A percentile compares a stretch with the other conserved stretches of the same genome.
These are phyloP conservation scores for Acanthamoeba culbertsoni DNA, from an alignment of 208 protist genomes.

Conservation along the genomic window DNA sequence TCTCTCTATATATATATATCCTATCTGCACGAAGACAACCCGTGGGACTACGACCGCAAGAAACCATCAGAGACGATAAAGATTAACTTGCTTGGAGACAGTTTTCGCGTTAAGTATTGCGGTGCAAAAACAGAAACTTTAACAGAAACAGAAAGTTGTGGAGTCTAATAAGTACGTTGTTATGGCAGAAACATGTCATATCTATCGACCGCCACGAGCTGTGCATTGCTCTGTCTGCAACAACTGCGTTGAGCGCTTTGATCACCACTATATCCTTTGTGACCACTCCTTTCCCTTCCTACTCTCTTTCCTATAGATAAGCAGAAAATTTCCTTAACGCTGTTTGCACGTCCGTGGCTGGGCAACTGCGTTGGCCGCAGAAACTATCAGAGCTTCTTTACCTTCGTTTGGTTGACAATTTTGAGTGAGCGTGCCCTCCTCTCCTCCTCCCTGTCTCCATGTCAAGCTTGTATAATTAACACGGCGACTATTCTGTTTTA, in stretches of 20 bases:
- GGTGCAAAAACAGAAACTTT: too few species aligned
- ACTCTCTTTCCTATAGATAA: not conserved
- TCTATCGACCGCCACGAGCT: constrained; percentile 73
- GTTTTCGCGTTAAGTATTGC: constrained; percentile 43
- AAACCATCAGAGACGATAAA: constrained; percentile 34
- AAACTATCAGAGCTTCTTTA: constrained; percentile 73
- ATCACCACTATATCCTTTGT: constrained; percentile 73
- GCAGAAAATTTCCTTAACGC: not conserved
- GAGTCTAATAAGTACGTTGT: too few species aligned
- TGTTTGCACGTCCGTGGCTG: constrained; percentile 47
- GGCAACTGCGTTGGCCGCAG: constrained; percentile 72
- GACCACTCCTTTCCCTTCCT: not conserved
- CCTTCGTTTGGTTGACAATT: constrained; percentile 63
- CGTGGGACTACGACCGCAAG: constrained; percentile 39
- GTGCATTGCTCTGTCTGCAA: constrained; percentile 78
- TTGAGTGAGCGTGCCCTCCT: not conserved
- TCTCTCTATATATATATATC: too few species aligned
- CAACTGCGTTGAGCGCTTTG: constrained; percentile 76
- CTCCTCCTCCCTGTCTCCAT: not conserved
- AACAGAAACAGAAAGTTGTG: too few species aligned
- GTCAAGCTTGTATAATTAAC: not conserved
- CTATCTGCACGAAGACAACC: not conserved
- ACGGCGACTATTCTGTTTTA: not conserved
- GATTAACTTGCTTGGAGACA: not conserved
- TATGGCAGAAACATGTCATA: constrained; percentile 70